These are phyloP conservation scores for Fusarium sp. DNA, from an alignment of 2,329 filamentous ascomycete genomes.

Conservation along the genomic window DNA sequence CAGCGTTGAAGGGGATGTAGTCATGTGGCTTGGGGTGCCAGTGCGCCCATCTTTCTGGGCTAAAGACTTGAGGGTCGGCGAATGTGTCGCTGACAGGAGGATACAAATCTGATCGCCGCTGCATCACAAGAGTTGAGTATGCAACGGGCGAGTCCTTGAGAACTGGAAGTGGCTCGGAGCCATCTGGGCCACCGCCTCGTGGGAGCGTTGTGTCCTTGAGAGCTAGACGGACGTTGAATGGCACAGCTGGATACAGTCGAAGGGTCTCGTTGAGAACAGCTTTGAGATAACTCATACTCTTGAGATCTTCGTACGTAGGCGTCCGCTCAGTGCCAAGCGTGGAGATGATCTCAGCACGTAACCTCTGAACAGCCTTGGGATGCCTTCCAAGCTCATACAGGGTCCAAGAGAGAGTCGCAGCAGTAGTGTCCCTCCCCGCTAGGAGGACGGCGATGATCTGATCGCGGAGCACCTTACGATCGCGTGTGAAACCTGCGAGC, in stretches of 20 bases:
- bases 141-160: conserved; percentile 73
- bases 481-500: conserved; percentile 82
- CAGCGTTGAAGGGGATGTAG: conserved; percentile 81
- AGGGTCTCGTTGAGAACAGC: conserved; percentile 81
- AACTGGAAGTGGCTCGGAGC: conserved; percentile 70
- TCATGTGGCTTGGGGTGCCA: conserved; percentile 76
- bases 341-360: conserved; percentile 78
- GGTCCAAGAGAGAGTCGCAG: conserved; percentile 81
- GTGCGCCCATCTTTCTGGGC: conserved; percentile 74
- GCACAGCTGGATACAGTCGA: conserved; percentile 81
- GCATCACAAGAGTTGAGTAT: conserved; percentile 79
- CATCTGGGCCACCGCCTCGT: conserved; percentile 74
- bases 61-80: conserved; percentile 63
- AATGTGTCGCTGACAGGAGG: conserved; percentile 61
- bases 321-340: conserved; percentile 71
- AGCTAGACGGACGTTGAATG: conserved; percentile 81
- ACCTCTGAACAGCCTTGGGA: conserved; percentile 72
- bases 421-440: conserved; percentile 89
- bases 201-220: conserved; percentile 81
- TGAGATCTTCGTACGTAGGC: conserved; percentile 83
- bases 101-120: conserved; percentile 74
- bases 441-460: conserved; percentile 86
- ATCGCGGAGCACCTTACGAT: conserved; percentile 79
- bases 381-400: conserved; percentile 84
- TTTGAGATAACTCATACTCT: conserved; percentile 86